A percentile compares a stretch with the other conserved stretches of the same genome.
phyloP scores from a whole-genome alignment of 2,329 filamentous ascomycete species.

The Hypoxylon sp. region DNA sequence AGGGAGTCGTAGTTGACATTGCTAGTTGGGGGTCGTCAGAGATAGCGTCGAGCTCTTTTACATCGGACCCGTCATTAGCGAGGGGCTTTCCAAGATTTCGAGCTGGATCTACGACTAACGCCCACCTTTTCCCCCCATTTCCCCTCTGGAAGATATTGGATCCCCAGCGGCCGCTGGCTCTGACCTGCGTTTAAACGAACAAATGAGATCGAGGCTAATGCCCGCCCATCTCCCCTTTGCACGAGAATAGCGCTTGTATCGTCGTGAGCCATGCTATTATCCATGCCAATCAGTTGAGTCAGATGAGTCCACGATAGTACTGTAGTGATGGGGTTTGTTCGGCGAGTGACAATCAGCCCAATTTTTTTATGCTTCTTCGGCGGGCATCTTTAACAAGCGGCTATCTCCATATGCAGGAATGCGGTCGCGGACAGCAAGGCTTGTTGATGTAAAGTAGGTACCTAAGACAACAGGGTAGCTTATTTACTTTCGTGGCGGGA shows the following conservation, averaged over 20 bases:
- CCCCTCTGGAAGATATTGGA: constrained; percentile 35
- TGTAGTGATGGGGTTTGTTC: constrained; percentile 31
- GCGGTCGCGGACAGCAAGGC: constrained; percentile 26
- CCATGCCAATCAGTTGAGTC: constrained; percentile 42
- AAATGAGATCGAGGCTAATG: constrained; percentile 30
- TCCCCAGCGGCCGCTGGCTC: constrained; percentile 28
- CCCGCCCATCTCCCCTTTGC: constrained; percentile 29
- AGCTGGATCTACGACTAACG: constrained; percentile 8
- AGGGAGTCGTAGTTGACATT: constrained; percentile 6
- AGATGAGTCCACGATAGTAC: constrained; percentile 33
- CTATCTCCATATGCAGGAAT: constrained; percentile 35
- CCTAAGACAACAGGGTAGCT: constrained; percentile 30
- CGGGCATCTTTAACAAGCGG: constrained; percentile 20
- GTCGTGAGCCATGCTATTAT: constrained; percentile 41
- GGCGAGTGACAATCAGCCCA: constrained; percentile 34
- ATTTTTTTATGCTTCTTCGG: constrained; percentile 20
- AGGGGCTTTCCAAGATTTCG: constrained; percentile 10
- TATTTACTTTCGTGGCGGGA: constrained; percentile 38
- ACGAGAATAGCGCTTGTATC: constrained; percentile 20
- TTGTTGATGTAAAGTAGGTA: constrained; percentile 26
- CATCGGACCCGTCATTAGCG: constrained; percentile 33
- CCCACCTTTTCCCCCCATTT: constrained; percentile 17
- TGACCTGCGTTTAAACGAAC: constrained; percentile 40
- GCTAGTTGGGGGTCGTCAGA: constrained; percentile 27
- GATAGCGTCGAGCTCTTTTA: constrained; percentile 23